These are phyloP conservation scores for Geranium brycei DNA, from an alignment of 345 rosid species.

Conservation along the genomic window DNA sequence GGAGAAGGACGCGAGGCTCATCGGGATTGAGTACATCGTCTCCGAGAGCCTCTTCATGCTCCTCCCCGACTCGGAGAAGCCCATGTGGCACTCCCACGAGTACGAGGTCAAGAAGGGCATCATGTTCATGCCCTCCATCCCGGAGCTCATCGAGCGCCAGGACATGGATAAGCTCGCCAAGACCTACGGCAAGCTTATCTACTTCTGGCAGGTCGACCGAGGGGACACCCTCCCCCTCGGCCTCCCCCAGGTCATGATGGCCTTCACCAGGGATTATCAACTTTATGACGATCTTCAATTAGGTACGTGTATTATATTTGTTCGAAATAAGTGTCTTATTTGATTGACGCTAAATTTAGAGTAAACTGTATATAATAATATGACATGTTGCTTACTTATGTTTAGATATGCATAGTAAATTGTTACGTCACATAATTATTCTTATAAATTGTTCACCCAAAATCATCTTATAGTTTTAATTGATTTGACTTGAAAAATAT, in stretches of 20 bases:
- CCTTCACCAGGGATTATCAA: constrained; percentile 61
- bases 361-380: constrained; percentile 12
- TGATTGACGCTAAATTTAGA: constrained; percentile 3
- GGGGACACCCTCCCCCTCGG: constrained; percentile 67
- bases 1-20: constrained; percentile 37
- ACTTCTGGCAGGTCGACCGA: constrained; percentile 80
- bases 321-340: no score
- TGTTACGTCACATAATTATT: no score
- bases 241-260: constrained; percentile 62
- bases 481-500: no score
- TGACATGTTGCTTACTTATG: no score
- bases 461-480: no score
- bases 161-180: constrained; percentile 58
- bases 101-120: constrained; percentile 75
- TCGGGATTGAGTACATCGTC: constrained; percentile 63
- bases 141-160: constrained; percentile 40
- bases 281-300: constrained; percentile 30
- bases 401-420: no score
- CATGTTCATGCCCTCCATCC: constrained; percentile 59
- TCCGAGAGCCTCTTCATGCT: constrained; percentile 59
- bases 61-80: constrained; percentile 60
- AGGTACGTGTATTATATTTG: no score
- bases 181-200: constrained; percentile 60
- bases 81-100: constrained; percentile 65
- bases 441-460: no score